A percentile compares a stretch with the other conserved stretches of the same genome.
Evolutionary conservation across 805 yeast species (phyloP).

Genomic region (Schwanniomyces yamadae): DNA sequence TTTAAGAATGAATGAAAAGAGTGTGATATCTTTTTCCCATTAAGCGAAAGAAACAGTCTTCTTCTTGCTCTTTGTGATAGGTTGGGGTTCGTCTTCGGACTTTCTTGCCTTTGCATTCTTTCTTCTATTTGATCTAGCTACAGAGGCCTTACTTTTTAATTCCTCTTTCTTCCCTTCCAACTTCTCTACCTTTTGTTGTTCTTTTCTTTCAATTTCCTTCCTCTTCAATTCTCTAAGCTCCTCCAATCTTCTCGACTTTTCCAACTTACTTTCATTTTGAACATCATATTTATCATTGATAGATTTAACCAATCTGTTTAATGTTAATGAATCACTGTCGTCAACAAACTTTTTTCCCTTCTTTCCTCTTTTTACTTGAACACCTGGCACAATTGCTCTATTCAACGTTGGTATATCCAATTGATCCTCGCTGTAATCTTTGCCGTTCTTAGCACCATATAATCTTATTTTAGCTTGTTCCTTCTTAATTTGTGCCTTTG

Average conservation of each 20-base stretch:
- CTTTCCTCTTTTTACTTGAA: constrained; percentile 72
- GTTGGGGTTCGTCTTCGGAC: constrained; percentile 22
- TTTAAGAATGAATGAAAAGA: constrained; percentile 1
- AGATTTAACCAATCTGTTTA: constrained; percentile 71
- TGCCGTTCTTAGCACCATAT: constrained; percentile 61
- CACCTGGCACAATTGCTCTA: constrained; percentile 84
- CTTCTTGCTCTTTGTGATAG: constrained; percentile 12
- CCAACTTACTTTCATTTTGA: constrained; percentile 82
- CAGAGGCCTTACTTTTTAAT: constrained; percentile 66
- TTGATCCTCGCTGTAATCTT: constrained; percentile 72
- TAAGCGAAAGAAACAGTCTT: constrained; percentile 42
- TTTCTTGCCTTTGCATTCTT: constrained; percentile 45
- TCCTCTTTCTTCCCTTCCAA: constrained; percentile 77
- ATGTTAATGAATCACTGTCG: constrained; percentile 60
- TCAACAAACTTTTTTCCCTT: constrained; percentile 80
- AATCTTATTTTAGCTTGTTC: constrained; percentile 63
- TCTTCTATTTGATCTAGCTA: constrained; percentile 69
- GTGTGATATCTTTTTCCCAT: constrained; percentile 1
- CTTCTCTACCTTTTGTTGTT: constrained; percentile 63
- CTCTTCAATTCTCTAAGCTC: constrained; percentile 84
- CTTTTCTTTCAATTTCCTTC: constrained; percentile 83
- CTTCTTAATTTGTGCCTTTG: constrained; percentile 57
- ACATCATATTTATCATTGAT: constrained; percentile 82
- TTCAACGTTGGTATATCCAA: constrained; percentile 77
- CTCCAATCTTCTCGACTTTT: constrained; percentile 84